Percentiles rank a stretch among this genome's conserved stretches.
Evolutionary conservation across 129 eudicot genomes (phyloP).

Genomic region (Centaurea solstitialis): DNA sequence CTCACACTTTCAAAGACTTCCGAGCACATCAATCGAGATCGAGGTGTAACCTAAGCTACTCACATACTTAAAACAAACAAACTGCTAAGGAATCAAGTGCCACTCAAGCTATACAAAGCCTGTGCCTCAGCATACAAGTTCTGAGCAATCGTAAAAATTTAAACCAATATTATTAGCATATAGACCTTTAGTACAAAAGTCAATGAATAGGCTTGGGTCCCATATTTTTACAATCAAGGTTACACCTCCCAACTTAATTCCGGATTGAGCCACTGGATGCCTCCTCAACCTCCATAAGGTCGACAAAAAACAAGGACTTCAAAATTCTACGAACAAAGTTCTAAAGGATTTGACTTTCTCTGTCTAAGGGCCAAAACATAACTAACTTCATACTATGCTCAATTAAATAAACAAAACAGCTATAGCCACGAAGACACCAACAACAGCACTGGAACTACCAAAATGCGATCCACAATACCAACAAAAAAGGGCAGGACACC

Average conservation of each 20-base stretch:
- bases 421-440: background rate
- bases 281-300: background rate
- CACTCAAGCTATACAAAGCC: background rate
- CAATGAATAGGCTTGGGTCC: background rate
- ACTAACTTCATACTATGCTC: background rate
- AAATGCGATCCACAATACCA: background rate
- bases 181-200: background rate
- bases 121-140: background rate
- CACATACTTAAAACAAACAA: background rate
- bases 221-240: background rate
- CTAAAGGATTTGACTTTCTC: background rate
- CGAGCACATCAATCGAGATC: background rate
- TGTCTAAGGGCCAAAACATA: background rate
- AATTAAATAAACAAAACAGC: background rate
- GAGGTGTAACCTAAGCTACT: background rate
- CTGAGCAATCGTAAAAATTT: background rate
- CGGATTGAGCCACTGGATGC: background rate
- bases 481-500: background rate
- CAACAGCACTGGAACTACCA: background rate
- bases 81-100: background rate
- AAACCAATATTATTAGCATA: background rate
- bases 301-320: background rate
- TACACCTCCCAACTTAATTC: background rate
- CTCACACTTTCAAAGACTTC: background rate
- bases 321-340: background rate